phyloP scores from a whole-genome alignment of 192 early-diverging fungal species.

The Haplosporangium gracile region DNA sequence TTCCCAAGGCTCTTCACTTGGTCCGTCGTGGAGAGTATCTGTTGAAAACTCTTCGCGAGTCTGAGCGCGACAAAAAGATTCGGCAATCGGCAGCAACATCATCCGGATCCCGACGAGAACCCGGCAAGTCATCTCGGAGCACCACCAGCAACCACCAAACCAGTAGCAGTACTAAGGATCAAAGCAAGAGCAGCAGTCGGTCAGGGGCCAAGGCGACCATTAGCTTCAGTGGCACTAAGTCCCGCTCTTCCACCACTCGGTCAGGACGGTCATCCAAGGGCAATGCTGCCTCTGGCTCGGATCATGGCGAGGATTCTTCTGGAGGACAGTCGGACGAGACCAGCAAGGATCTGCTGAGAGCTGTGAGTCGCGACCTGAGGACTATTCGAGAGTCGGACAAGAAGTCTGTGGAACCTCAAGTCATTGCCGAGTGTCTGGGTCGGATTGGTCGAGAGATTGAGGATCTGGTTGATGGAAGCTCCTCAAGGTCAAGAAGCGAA shows the following conservation, averaged over 20 bases:
- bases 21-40: constrained; percentile 92
- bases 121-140: constrained; percentile 33
- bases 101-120: constrained; percentile 39
- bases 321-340: constrained; percentile 29
- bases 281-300: constrained; percentile 22
- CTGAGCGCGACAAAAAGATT: constrained; percentile 61
- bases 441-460: constrained; percentile 72
- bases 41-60: constrained; percentile 85
- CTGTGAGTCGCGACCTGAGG: constrained; percentile 41
- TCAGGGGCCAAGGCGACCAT: constrained; percentile 3
- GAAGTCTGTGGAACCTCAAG: constrained; percentile 49
- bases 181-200: constrained; percentile 11
- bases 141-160: constrained; percentile 10
- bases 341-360: constrained; percentile 38
- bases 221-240: constrained; percentile 13
- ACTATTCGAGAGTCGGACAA: constrained; percentile 52
- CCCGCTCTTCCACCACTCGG: constrained; percentile 24
- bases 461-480: constrained; percentile 33
- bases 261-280: constrained; percentile 18
- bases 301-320: constrained; percentile 15
- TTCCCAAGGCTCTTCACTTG: constrained; percentile 89
- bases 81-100: constrained; percentile 30
- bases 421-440: constrained; percentile 67
- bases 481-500: constrained; percentile 60
- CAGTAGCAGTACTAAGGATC: constrained; percentile 3